Conservation (phyloP, 768 basidiomycete species). For the Suillus fuscotomentosus region DNA sequence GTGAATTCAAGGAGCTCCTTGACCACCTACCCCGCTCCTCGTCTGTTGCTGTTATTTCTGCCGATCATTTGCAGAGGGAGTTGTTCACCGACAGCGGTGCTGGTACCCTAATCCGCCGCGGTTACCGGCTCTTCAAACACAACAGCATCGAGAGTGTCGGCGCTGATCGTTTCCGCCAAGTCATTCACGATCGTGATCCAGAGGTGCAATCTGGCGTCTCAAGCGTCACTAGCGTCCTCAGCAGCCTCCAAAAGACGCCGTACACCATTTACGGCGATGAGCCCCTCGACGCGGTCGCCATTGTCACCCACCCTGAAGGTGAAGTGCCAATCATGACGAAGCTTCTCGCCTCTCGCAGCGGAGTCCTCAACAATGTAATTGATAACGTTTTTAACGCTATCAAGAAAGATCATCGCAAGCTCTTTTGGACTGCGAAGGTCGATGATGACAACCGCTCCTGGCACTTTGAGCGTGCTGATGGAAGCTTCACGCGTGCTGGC, state of each 20-base stretch:
- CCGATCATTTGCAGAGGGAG: constrained; percentile 91
- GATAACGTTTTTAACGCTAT: constrained; percentile 98
- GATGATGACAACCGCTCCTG: constrained; percentile 97
- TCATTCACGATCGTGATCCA: constrained; percentile 94
- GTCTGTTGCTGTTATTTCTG: constrained; percentile 96
- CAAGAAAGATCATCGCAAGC: constrained; percentile 87
- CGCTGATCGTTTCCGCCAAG: constrained; percentile 91
- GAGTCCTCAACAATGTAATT: constrained; percentile 89
- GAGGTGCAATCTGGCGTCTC: constrained; percentile 81
- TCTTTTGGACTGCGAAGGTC: constrained; percentile 97
- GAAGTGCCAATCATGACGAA: constrained; percentile 92
- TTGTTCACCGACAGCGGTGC: constrained; percentile 98
- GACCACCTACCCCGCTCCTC: constrained; percentile 98
- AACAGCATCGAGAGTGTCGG: constrained; percentile 78
- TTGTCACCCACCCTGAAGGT: constrained; percentile 88
- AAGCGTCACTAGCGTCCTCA: constrained; percentile 79
- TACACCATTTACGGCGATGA: constrained; percentile 99
- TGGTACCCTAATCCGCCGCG: constrained; percentile 95
- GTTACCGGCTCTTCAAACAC: constrained; percentile 97
- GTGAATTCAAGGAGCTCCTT: constrained; percentile 98
- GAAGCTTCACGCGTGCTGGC: constrained; percentile 93
- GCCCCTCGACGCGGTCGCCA: constrained; percentile 91
- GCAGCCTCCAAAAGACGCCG: constrained; percentile 74
- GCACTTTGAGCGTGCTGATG: constrained; percentile 99
- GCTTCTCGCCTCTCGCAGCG: constrained; percentile 83